These are phyloP conservation scores for Populus deltoides DNA, from an alignment of 345 rosid genomes.

Conservation along the genomic window DNA sequence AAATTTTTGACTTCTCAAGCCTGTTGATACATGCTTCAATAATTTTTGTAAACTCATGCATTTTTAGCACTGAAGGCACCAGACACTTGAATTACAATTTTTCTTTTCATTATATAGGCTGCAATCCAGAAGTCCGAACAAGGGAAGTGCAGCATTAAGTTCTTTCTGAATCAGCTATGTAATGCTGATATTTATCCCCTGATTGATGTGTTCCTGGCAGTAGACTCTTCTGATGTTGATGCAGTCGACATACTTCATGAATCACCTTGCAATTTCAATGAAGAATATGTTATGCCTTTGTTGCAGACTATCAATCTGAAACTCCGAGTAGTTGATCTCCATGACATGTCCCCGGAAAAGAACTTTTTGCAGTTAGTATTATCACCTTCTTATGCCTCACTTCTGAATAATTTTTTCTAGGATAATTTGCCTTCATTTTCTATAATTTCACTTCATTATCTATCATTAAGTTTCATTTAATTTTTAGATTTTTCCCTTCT, in stretches of 20 bases:
- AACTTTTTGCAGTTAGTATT: constrained; percentile 57
- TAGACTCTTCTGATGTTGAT: constrained; percentile 62
- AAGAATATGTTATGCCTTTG: constrained; percentile 56
- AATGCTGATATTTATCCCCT: constrained; percentile 67
- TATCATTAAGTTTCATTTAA: not conserved
- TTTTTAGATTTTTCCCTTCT: not conserved
- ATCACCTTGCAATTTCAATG: constrained; percentile 51
- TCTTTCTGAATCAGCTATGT: constrained; percentile 54
- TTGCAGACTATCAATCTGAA: constrained; percentile 51
- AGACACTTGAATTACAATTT: not conserved
- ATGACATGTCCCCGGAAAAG: constrained; percentile 50
- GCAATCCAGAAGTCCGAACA: constrained; percentile 48
- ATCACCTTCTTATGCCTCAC: no score
- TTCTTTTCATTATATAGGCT: constrained; percentile 40
- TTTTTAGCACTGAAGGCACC: constrained; percentile 1
- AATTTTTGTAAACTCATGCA: not conserved
- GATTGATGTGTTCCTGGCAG: constrained; percentile 52
- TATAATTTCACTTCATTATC: not conserved
- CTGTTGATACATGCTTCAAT: not conserved
- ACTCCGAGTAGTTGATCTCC: constrained; percentile 63
- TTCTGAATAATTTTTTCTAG: not conserved
- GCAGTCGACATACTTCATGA: constrained; percentile 59
- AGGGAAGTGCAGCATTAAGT: constrained; percentile 49
- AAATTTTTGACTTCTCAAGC: not conserved
- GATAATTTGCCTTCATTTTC: not conserved